phyloP scores from a whole-genome alignment of 345 rosid genomes.

The Salix koriyanagi region DNA sequence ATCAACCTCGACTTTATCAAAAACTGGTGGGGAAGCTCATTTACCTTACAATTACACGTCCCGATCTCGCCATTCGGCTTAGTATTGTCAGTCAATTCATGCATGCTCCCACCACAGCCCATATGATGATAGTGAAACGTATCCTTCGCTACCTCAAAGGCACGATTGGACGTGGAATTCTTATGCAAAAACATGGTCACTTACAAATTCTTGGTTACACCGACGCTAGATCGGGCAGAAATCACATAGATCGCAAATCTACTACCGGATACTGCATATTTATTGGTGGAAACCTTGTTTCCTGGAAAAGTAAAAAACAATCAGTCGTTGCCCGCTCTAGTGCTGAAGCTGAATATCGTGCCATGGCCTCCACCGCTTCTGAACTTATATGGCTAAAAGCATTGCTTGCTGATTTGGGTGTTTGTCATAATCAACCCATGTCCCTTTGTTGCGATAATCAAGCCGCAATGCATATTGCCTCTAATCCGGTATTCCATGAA shows the following conservation, averaged over 20 bases:
- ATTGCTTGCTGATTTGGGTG: neutral
- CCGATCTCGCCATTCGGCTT: too few relatives aligned
- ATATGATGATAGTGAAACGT: too few relatives aligned
- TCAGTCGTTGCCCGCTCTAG: neutral
- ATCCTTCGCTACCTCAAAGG: neutral
- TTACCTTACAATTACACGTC: neutral
- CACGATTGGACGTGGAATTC: neutral
- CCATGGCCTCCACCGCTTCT: rapidly evolving
- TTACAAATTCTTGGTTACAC: neutral
- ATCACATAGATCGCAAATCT: neutral
- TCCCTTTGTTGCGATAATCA: neutral
- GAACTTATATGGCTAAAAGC: neutral
- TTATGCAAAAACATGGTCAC: neutral
- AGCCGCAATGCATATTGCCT: neutral
- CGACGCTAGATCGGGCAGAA: rapidly evolving
- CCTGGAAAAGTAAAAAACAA: too few relatives aligned
- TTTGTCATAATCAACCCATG: neutral
- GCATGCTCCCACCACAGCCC: neutral
- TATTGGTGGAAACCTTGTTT: neutral
- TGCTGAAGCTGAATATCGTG: rapidly evolving
- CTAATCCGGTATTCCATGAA: neutral
- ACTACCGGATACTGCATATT: neutral
- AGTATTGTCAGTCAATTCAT: neutral
- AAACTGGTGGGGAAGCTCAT: neutral
- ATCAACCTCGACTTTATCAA: neutral